Base-by-base conservation (phyloP, 768 basidiomycete genomes). In the Boletus fagicola region DNA sequence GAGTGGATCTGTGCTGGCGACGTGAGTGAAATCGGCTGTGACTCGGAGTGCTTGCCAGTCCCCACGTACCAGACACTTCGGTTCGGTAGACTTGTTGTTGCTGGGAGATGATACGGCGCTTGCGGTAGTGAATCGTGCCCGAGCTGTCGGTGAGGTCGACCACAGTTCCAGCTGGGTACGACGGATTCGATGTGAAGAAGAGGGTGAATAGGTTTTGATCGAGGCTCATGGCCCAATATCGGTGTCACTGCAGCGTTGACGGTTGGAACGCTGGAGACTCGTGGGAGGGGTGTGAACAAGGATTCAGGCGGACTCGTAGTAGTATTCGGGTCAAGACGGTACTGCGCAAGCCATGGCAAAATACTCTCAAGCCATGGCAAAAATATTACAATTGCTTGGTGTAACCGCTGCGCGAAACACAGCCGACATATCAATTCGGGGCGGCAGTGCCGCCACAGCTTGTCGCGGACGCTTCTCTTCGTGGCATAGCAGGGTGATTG, bases 121-220 rank as follows among this genome's bases (percentile, higher is more conserved):
- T 94, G 45, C 83, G 79, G 67, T 94, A 94, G 70, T 92, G 84
- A 1, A 82, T 68, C 4, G 70, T 80, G 7, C 86, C 89, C 2
- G 78, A 69, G 3, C 82, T 76, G 65, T 92, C 90, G 24, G 83
- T 75, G 51, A 94, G 83, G 70, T 93, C 91, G 24, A 88, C 72
- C 18, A 87, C 81, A 10, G 62, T 56, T 2, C 62, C 65, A 62
- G 77, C 76, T 12, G 82, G 79, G 60, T 85, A 79, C 39, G 84
- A 80, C 56, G 82, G 72, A 68, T 81, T 82, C 6, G 83, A 82
- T 0, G 80, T 79, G 54, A 92, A 74, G 61, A 80, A 72, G 53
- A 94, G 83, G 3, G 92, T 93, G 75, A 93, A 94, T 12, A 94
- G 76, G 69, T 92, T 93, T 71, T 90, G 82, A 71, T 93, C 91